A percentile compares a stretch with the other conserved stretches of the same genome.
These are phyloP conservation scores for Ambrosiella cleistominuta DNA, from an alignment of 2,329 filamentous ascomycete species.

Conservation along the genomic window DNA sequence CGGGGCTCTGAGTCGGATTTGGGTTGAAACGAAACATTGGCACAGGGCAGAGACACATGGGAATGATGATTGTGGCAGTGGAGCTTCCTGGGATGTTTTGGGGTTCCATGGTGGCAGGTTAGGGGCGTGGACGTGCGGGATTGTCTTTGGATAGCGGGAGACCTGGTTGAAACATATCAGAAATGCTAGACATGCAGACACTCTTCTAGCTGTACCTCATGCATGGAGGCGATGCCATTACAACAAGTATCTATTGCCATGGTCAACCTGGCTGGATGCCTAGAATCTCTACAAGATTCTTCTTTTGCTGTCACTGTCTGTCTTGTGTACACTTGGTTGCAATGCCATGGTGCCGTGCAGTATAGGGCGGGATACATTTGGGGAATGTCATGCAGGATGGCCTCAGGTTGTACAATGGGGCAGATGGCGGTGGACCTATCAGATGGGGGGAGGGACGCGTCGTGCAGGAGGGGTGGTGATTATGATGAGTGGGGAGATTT, in stretches of 20 bases:
- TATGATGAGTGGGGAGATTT: neutral
- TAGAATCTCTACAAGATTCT: neutral
- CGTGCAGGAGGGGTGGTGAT: neutral
- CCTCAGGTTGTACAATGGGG: neutral
- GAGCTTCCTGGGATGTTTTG: too few species aligned
- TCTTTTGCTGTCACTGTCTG: neutral
- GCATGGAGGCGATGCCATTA: neutral
- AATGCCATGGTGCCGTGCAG: neutral
- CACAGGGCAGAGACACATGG: too few species aligned
- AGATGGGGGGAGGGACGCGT: neutral
- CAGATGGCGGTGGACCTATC: neutral
- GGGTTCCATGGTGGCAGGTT: too few species aligned
- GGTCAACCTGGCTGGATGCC: neutral
- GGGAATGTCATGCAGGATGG: neutral
- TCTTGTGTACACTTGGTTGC: neutral
- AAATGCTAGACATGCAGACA: neutral
- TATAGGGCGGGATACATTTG: neutral
- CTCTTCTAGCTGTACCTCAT: neutral
- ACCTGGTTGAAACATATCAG: too few species aligned
- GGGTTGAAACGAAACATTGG: neutral
- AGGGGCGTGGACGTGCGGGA: too few species aligned
- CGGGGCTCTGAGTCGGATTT: neutral
- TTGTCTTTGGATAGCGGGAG: too few species aligned
- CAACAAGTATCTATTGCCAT: neutral
- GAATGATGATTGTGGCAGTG: too few species aligned